Base-by-base conservation (phyloP, 305 asterid species). In the Coffea humblotiana region DNA sequence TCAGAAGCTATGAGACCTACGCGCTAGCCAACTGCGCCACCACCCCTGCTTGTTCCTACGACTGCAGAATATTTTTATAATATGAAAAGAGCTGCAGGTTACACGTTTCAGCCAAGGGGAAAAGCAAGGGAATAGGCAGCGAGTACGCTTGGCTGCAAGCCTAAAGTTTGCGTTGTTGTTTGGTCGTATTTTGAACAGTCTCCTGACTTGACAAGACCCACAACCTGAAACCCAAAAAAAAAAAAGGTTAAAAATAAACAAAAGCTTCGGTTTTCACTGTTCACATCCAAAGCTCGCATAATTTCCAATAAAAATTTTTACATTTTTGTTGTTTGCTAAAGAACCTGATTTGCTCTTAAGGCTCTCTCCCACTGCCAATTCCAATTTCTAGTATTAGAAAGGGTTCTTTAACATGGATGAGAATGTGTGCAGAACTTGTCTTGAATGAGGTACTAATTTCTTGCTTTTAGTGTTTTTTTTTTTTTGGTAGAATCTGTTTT, bases 1-100 rank as follows among this genome's bases (percentile, higher is more conserved):
- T 91, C 97, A 78, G 81, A 80, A 85, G 90, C 91, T 86, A 87
- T 88, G 92, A 91, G 94, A 91, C 94, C 94, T 91, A 90, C 92
- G 94, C 96, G 94, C 96, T 88, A 88, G 92, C 94, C 91, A 91
- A 90, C 94, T 91, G 96, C 93, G 91, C 93, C 94, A 85, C 93
- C 95, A 88, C 91, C 90, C 91, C 32, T 32, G 32, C 1, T 32
- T 32, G 32, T 32, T 32, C 32, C 32, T 32, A 32, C 32, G 1
- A 32, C 32, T 1, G 2, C 1, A 1, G 32, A 32, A 32, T 32
- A 1, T 32, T 32, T 1, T 32, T 32, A 32, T 32, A 32, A 32
- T 32, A 32, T 32, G 1, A 32, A 32, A 32, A 32, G 32, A 1
- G 2, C 32, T 89, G 14, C 0, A 40, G 6, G 6, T 40, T 40